These are phyloP conservation scores for Themeda triandra DNA, from an alignment of 176 grass and related monocot species.

Conservation along the genomic window DNA sequence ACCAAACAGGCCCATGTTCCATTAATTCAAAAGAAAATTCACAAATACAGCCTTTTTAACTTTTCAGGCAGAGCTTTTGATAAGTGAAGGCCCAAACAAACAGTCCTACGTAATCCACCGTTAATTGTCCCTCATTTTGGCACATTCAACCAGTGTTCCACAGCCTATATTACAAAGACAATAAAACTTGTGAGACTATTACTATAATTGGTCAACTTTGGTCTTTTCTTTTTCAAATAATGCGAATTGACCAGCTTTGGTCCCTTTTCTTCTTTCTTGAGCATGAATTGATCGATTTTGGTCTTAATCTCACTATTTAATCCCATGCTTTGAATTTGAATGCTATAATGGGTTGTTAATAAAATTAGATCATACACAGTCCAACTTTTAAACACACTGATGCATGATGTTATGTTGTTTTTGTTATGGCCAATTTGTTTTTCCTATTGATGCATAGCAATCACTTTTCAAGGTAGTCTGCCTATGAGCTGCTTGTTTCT, in stretches of 20 bases:
- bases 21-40: background rate
- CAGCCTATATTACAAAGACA: background rate
- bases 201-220: background rate
- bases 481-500: background rate
- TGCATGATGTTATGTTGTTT: background rate
- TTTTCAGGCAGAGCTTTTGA: background rate
- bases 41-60: background rate
- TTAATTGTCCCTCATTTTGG: too few relatives aligned
- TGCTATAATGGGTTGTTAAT: background rate
- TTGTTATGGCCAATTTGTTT: background rate
- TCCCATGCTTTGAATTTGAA: background rate
- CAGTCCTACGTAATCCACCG: background rate
- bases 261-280: background rate
- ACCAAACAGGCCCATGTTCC: background rate
- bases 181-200: background rate
- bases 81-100: background rate
- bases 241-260: background rate
- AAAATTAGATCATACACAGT: background rate
- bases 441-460: background rate
- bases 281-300: background rate
- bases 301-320: background rate
- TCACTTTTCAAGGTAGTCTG: background rate
- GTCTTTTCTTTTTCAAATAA: background rate
- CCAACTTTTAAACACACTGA: background rate
- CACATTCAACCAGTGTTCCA: background rate